Evolutionary conservation across 805 yeast genomes (phyloP), one percentile per base, ranked within the genome.

Genomic region (Tetrapisispora nanseiensis): DNA sequence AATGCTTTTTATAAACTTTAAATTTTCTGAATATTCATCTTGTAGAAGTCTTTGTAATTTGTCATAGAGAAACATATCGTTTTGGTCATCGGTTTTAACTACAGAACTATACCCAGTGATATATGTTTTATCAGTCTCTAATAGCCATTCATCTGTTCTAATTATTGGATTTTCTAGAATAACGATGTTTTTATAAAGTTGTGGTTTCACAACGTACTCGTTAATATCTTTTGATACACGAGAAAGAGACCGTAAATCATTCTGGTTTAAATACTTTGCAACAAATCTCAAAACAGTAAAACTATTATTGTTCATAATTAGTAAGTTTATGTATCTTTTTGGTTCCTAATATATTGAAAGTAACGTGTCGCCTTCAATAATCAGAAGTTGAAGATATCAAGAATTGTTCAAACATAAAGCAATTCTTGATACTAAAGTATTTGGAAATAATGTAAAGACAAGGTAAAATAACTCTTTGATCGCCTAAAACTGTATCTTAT

Each of bases 21-120:
- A 58, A 18, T 73, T 55, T 4, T 57, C 55, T 2, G 64, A 59
- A 18, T 66, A 3, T 4, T 16, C 38, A 11, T 35, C 31, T n/a
- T n/a, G 65, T 11, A 65, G 37, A 32, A 78, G 54, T 3, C 69
- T 57, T 30, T 63, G 63, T 37, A 77, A 61, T 46, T 72, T 65
- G 19, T 66, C 55, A 22, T 57, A 49, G 10, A 65, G 54, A 16
- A 70, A 54, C 35, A 66, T 49, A 24, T 61, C 66, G 40, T 70
- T 67, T 36, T 66, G 65, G 30, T 64, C 63, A 0, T 42, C 45
- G 10, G 61, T 57, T 33, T 67, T 66, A 11, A 59, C 50, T 3
- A 65, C 51, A 3, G 66, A 60, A 6, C 56, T 48, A 20, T 61
- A 47, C 0, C 70, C 69, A 15, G 72, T 63, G 3, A 75, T 41